Conservation (phyloP, 2,329 filamentous ascomycete genomes). For the Fusarium transvaalense region DNA sequence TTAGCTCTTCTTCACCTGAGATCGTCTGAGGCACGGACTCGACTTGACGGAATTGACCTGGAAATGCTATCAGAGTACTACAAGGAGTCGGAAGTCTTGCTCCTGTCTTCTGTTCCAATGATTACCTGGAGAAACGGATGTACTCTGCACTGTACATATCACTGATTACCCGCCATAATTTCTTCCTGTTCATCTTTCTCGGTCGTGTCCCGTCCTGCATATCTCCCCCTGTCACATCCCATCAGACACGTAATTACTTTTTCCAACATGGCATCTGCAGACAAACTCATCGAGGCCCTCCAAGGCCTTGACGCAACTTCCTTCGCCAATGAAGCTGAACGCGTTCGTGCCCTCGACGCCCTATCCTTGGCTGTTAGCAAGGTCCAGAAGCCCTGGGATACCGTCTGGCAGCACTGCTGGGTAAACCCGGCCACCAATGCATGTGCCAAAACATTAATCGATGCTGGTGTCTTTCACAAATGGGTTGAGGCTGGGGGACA, state of each 20-base stretch:
- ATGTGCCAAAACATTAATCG: conserved; percentile 55
- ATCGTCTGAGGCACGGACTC: conserved; percentile 3
- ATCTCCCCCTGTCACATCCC: not conserved
- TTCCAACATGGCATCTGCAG: conserved; percentile 43
- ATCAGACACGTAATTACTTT: not conserved
- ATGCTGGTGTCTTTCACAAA: conserved; percentile 54
- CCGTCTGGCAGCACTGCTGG: conserved; percentile 56
- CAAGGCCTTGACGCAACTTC: conserved; percentile 44
- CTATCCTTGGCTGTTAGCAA: conserved; percentile 49
- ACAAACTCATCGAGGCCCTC: conserved; percentile 46
- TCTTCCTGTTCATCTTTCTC: not conserved
- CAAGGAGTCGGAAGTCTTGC: not conserved
- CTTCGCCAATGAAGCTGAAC: conserved; percentile 53
- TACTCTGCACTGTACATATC: conserved; percentile 8
- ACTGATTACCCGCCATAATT: not conserved
- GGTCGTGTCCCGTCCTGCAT: not conserved
- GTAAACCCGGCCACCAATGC: conserved; percentile 51
- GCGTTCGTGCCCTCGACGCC: conserved; percentile 51
- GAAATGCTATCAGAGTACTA: not conserved
- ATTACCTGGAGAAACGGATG: not conserved
- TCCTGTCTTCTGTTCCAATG: not conserved
- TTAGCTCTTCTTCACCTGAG: not conserved
- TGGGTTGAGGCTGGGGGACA: conserved; percentile 51
- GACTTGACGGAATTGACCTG: not conserved
- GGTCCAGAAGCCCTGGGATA: conserved; percentile 56